Base-by-base conservation (phyloP, 768 basidiomycete species). In the Cytidiella melzeri region DNA sequence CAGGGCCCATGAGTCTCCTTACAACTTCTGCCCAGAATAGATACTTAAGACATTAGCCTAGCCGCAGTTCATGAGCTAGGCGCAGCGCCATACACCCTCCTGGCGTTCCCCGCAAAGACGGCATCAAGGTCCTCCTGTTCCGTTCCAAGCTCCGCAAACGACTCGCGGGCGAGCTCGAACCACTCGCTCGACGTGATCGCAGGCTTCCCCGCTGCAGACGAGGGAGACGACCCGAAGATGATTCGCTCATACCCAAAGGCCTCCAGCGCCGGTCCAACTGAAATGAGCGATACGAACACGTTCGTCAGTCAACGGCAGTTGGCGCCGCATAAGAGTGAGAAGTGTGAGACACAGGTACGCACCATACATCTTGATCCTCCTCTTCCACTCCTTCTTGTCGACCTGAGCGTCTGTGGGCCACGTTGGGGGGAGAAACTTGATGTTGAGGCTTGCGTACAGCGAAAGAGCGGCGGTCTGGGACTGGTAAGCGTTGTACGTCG, bases 321-420 rank as follows among this genome's bases (percentile, higher is more conserved):
- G n/a, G n/a, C n/a, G 21, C 23, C 24, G 20, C 26, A 7, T 5
- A 30, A 10, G 11, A 5, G 11, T 9, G 51, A 39, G 34, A n/a
- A n/a, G n/a, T n/a, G n/a, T n/a, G n/a, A n/a, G 18, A 28, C 43
- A 30, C 36, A 19, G 12, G 20, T 23, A 81, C 88, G 69, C 60
- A 92, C 89, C 69, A 68, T 88, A 92, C 79, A 92, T 86, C 72
- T 86, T 92, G 66, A 91, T 79, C 49, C 86, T 72, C 45, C 82
- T 76, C 63, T 68, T 76, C 67, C 76, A 66, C 52, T 89, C 86
- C 50, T 74, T 77, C 55, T 73, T 70, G 56, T 80, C 75, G 61
- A 79, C 76, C 27, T 51, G 44, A 34, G 49, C 57, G 25, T 69
- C 56, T 7, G 75, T 73, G 59, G 79, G 76, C 88, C 87, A 91